These are phyloP conservation scores for Fusarium sp. DNA, from an alignment of 2,329 filamentous ascomycete genomes.

Conservation along the genomic window DNA sequence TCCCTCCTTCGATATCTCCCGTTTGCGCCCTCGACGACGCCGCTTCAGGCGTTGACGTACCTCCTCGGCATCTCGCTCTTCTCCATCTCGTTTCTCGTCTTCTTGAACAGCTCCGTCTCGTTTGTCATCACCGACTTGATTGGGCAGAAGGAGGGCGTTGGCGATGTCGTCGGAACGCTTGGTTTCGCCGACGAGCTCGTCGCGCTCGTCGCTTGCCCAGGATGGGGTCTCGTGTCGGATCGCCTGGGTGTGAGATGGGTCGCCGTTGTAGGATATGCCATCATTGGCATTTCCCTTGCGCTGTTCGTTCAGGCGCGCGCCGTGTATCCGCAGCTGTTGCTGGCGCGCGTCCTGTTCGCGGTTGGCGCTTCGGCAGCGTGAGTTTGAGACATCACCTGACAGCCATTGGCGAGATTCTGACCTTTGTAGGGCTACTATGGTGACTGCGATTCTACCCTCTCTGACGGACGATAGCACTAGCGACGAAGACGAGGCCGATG, in stretches of 20 bases:
- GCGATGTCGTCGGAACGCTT: slow-evolving; percentile 84
- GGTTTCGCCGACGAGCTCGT: slow-evolving; percentile 88
- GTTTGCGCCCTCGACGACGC: slow-evolving; percentile 70
- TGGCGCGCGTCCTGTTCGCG: slow-evolving; percentile 89
- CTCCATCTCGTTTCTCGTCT: slow-evolving; percentile 90
- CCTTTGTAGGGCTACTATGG: slow-evolving; percentile 81
- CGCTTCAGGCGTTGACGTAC: slow-evolving; percentile 76
- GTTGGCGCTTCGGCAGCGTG: slow-evolving; percentile 90
- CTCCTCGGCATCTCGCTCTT: slow-evolving; percentile 86
- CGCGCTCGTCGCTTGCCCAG: slow-evolving; percentile 81
- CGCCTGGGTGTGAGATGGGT: slow-evolving; percentile 80
- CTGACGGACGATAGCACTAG: slow-evolving; percentile 65
- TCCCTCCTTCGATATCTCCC: slow-evolving; percentile 62
- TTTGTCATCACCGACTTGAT: slow-evolving; percentile 89
- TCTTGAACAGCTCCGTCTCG: slow-evolving; percentile 85
- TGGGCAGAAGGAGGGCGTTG: slow-evolving; percentile 77
- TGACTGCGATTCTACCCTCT: slow-evolving; percentile 90
- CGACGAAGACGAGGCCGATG: slow-evolving; percentile 40
- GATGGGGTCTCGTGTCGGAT: slow-evolving; percentile 84
- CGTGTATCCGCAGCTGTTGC: slow-evolving; percentile 88
- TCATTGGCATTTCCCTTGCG: slow-evolving; percentile 82
- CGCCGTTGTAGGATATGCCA: slow-evolving; percentile 80
- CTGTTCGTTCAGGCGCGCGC: slow-evolving; percentile 87
- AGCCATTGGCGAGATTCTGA: slow-evolving; percentile 22
- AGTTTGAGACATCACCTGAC: slow-evolving; percentile 43